Conservation (phyloP, 2,329 filamentous ascomycete genomes). For the Fusarium coffeatum region DNA sequence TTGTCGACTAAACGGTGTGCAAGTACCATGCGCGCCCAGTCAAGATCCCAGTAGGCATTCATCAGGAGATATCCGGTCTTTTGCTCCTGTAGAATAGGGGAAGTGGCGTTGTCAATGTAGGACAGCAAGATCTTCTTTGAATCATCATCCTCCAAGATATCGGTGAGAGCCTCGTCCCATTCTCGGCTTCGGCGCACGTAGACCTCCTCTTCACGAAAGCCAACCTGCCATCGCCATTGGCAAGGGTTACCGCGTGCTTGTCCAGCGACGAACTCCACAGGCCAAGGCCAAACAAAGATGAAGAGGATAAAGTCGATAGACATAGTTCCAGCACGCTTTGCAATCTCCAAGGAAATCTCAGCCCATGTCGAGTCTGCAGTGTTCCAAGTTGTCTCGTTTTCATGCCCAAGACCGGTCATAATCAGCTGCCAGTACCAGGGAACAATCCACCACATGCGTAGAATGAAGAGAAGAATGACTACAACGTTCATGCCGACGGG, state of each 20-base stretch:
- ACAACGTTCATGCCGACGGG: constrained; percentile 80
- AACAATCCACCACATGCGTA: constrained; percentile 74
- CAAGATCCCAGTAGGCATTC: constrained; percentile 86
- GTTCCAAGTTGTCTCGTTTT: constrained; percentile 74
- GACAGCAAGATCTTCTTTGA: constrained; percentile 69
- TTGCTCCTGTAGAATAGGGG: constrained; percentile 71
- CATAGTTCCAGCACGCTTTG: constrained; percentile 72
- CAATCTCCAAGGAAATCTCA: constrained; percentile 67
- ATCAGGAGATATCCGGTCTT: constrained; percentile 93
- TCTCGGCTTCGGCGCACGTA: constrained; percentile 81
- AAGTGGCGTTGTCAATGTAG: constrained; percentile 75
- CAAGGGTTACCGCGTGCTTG: constrained; percentile 69
- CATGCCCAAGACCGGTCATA: constrained; percentile 71
- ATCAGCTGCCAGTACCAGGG: constrained; percentile 80
- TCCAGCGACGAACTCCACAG: constrained; percentile 76
- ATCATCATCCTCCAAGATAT: constrained; percentile 64
- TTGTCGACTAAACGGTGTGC: constrained; percentile 77
- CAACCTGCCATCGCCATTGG: constrained; percentile 77
- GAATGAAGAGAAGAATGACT: constrained; percentile 72
- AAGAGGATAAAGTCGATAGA: constrained; percentile 78
- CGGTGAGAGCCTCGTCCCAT: constrained; percentile 73
- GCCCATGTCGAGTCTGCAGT: constrained; percentile 66
- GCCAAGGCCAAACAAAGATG: constrained; percentile 78
- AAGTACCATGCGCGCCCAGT: constrained; percentile 83
- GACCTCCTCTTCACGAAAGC: constrained; percentile 83